Conservation (phyloP, 23 red algal genomes). For the Cyanidium caldarium region DNA sequence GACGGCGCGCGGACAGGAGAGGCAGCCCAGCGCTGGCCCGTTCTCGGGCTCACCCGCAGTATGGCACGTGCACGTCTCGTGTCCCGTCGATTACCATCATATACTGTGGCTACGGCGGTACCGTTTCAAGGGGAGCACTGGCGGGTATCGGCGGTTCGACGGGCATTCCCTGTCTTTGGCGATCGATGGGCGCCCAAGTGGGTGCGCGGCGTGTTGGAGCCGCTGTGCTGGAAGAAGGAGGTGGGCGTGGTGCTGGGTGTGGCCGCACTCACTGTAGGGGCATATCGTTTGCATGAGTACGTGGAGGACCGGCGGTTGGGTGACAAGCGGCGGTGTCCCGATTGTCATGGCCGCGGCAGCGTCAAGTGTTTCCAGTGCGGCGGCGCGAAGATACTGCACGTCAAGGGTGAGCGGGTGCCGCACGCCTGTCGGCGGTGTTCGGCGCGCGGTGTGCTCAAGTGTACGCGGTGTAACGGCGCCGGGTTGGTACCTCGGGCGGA, state of each 20-base stretch:
- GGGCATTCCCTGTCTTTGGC: no score
- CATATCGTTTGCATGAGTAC: neutral
- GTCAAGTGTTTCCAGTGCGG: constrained; percentile 10
- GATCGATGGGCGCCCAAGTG: no score
- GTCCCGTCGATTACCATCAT: no score
- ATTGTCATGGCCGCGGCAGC: neutral
- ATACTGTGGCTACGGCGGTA: no score
- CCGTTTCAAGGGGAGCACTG: no score
- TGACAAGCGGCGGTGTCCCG: neutral
- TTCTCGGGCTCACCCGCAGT: no score
- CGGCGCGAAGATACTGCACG: neutral
- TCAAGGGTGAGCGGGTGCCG: neutral
- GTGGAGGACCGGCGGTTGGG: neutral
- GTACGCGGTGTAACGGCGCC: neutral
- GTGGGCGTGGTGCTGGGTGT: neutral
- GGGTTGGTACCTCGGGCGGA: neutral
- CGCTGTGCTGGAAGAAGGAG: neutral
- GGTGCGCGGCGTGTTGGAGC: no score
- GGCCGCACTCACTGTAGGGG: neutral
- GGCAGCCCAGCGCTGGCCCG: no score
- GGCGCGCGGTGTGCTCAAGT: neutral
- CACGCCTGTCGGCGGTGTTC: neutral
- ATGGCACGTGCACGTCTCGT: no score
- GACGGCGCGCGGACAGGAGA: no score
- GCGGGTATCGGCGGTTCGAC: no score